Base-by-base conservation (phyloP, 2,329 filamentous ascomycete species). In the Clarireedia paspali region DNA sequence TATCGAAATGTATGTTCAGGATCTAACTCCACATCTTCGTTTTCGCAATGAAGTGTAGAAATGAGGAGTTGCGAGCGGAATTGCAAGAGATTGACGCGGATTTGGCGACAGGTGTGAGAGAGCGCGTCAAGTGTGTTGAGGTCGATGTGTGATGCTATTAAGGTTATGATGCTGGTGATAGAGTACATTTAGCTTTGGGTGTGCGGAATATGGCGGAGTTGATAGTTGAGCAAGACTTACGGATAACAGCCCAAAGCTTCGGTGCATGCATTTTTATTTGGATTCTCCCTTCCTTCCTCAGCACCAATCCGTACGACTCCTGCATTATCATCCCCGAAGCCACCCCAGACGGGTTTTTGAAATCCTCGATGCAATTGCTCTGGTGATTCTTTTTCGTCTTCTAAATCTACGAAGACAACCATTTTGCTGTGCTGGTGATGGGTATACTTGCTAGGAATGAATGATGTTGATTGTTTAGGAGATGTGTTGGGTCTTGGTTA, bases 61-160 rank as follows among this genome's bases (percentile, higher is more conserved):
- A 76, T 77, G 51, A 94, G 77, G 17, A 96, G 80, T 62, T 87
- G 82, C 50, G 76, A 77, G 66, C 89, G 86, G 71, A 89, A 91
- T 64, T 91, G 88, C 45, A 95, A 75, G 24, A 97, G 79, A 62
- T 85, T 88, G 56, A 79, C 78, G 63, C 88, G 88, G 60, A 95
- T 82, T 67, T 88, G 84, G 51, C 87, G 88, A 70, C 90, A 95
- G 55, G 89, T 91, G 54, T 82, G 82, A 51, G 91, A 88, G 20
- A 97, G 82, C 61, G 86, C 84, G 70, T 95, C 86, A 65, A 96
- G 81, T 14, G 89, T 87, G 70, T 92, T 96, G 50, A 96, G 81
- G 70, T 97, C 92, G 69, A 96, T 83, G 63, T 82, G 80, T 34
- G 83, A 80, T 49, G 88, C 87, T 62, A 96, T 81, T 64, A 86